phyloP scores from a whole-genome alignment of 2,329 filamentous ascomycete genomes.

The Claviceps capensis region DNA sequence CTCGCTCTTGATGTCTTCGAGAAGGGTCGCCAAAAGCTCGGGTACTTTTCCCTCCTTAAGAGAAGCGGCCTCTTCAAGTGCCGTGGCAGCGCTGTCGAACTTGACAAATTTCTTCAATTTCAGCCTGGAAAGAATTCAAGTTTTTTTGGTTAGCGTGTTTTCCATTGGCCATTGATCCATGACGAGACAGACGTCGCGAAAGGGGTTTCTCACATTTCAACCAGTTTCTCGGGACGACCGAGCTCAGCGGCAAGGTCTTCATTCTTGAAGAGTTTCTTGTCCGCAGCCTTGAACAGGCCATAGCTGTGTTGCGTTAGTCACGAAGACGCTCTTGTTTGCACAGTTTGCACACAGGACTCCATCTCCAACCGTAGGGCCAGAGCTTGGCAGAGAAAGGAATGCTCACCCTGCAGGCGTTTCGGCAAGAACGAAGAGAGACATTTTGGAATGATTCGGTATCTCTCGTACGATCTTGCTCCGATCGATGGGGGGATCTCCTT shows the following conservation, averaged over 20 bases:
- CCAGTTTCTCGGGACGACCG: conserved; percentile 68
- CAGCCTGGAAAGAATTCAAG: conserved; percentile 38
- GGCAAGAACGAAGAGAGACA: conserved; percentile 85
- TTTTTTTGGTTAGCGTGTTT: conserved; percentile 1
- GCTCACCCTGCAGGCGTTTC: conserved; percentile 76
- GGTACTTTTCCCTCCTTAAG: conserved; percentile 92
- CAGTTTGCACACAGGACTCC: background rate
- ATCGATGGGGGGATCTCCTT: conserved; percentile 19
- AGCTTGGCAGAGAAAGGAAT: conserved; percentile 1
- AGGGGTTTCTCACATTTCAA: conserved; percentile 54
- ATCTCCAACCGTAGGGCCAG: background rate
- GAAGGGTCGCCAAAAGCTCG: conserved; percentile 65
- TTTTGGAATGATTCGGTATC: conserved; percentile 30
- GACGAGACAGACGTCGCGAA: background rate
- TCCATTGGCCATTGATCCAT: background rate
- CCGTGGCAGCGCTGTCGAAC: conserved; percentile 85
- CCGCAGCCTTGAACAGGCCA: conserved; percentile 93
- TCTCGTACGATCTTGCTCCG: conserved; percentile 18
- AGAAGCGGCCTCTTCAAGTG: conserved; percentile 78
- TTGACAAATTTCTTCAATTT: conserved; percentile 97
- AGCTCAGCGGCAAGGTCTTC: conserved; percentile 66
- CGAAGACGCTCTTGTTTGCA: background rate
- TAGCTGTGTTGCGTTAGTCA: conserved; percentile 48
- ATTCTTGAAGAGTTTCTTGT: conserved; percentile 94
- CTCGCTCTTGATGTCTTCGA: conserved; percentile 89